Evolutionary conservation across 495 filamentous ascomycete genomes (phyloP).

Genomic region (Geoglossum glabrum): DNA sequence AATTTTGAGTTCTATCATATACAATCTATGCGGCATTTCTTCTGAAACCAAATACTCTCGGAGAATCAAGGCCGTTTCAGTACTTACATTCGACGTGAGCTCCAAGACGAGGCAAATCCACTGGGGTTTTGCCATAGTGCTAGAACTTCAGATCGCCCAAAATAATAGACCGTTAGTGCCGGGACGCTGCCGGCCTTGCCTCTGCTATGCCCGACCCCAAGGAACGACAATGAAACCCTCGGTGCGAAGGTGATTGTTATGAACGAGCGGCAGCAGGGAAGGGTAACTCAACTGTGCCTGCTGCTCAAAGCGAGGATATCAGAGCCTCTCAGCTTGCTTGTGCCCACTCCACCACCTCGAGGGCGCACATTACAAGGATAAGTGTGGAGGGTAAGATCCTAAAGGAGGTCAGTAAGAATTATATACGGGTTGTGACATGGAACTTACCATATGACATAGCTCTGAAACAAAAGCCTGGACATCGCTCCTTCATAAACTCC

Average conservation of each 20-base stretch:
- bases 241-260: neutral
- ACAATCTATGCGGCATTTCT: too few relatives aligned
- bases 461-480: slow-evolving; percentile 85
- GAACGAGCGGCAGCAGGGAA: neutral
- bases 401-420: neutral
- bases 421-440: neutral
- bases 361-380: slow-evolving; percentile 69
- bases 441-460: slow-evolving; percentile 83
- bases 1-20: too few relatives aligned
- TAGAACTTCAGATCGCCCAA: too few relatives aligned
- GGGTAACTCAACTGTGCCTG: neutral
- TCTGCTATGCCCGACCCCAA: neutral
- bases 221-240: neutral
- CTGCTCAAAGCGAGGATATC: neutral
- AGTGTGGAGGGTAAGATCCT: slow-evolving; percentile 92
- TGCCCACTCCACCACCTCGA: slow-evolving; percentile 90
- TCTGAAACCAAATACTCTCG: too few relatives aligned
- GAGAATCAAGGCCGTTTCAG: too few relatives aligned
- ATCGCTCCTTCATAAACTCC: slow-evolving; percentile 86
- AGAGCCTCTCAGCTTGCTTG: neutral
- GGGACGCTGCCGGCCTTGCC: neutral
- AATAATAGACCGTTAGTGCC: neutral
- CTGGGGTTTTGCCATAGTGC: too few relatives aligned
- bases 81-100: too few relatives aligned
- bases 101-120: too few relatives aligned